Conservation (phyloP, 2,329 filamentous ascomycete species). For the Colletotrichum costaricense region DNA sequence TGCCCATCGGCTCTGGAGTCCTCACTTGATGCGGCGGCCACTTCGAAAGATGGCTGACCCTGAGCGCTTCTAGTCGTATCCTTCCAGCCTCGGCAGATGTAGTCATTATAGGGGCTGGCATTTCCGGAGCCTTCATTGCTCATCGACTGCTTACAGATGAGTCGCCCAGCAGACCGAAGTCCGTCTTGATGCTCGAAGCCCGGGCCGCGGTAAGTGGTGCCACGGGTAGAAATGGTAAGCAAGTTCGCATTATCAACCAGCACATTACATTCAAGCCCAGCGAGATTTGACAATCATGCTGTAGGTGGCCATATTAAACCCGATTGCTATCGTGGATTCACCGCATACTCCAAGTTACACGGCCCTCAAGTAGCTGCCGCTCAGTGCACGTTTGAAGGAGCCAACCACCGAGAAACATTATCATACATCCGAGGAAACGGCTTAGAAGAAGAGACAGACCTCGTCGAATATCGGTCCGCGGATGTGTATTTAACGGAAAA, state of each 20-base stretch:
- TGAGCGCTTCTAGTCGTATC: too few relatives aligned
- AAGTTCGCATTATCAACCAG: too few relatives aligned
- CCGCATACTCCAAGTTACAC: not conserved
- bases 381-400: rapidly evolving
- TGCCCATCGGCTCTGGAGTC: too few relatives aligned
- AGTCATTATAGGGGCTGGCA: not conserved
- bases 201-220: not conserved
- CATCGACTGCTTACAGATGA: not conserved
- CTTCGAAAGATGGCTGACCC: too few relatives aligned
- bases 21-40: too few relatives aligned
- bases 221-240: not conserved
- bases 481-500: not conserved
- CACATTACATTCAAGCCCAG: too few relatives aligned
- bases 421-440: not conserved
- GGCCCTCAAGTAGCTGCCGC: not conserved
- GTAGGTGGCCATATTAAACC: too few relatives aligned
- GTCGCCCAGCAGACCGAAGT: not conserved
- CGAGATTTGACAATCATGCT: too few relatives aligned
- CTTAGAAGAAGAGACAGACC: rapidly evolving
- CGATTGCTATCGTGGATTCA: not conserved
- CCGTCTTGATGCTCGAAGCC: not conserved
- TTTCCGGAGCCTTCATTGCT: not conserved
- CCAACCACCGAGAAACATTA: rapidly evolving
- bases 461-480: not conserved
- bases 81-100: not conserved